These are phyloP conservation scores for Podospora fimiseda DNA, from an alignment of 495 filamentous ascomycete species.

Conservation along the genomic window DNA sequence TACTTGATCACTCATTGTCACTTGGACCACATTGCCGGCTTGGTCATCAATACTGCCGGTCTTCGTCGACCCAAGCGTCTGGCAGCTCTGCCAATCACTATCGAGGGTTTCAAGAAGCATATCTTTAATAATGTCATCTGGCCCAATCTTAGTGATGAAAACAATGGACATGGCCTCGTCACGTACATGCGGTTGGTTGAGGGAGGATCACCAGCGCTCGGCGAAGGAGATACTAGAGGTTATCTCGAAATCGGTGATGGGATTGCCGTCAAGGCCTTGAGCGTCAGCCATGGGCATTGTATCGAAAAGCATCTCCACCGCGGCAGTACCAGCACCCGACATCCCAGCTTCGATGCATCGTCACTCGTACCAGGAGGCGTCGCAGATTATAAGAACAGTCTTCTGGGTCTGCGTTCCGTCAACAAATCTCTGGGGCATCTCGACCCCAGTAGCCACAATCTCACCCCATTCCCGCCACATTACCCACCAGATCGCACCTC, in stretches of 20 bases:
- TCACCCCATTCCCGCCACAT: constrained; percentile 16
- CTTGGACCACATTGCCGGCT: constrained; percentile 84
- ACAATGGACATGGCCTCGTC: constrained; percentile 84
- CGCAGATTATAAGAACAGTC: neutral
- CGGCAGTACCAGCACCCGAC: constrained; percentile 37
- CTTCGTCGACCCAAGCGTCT: constrained; percentile 73
- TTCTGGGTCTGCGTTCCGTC: constrained; percentile 11
- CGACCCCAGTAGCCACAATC: constrained; percentile 15
- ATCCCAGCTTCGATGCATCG: constrained; percentile 32
- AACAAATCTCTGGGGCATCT: constrained; percentile 14
- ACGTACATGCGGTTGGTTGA: constrained; percentile 84
- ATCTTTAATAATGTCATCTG: constrained; percentile 98
- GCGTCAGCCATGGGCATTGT: constrained; percentile 82
- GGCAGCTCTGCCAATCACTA: constrained; percentile 76
- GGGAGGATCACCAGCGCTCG: constrained; percentile 75
- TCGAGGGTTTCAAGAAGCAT: constrained; percentile 82
- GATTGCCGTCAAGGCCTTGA: constrained; percentile 67
- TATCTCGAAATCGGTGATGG: constrained; percentile 84
- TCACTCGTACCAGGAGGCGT: constrained; percentile 6
- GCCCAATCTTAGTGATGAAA: constrained; percentile 96
- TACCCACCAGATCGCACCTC: constrained; percentile 20
- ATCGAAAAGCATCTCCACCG: constrained; percentile 64
- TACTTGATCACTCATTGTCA: constrained; percentile 93
- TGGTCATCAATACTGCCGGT: constrained; percentile 86
- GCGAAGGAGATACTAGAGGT: constrained; percentile 65